Conservation (phyloP, 305 asterid genomes). For the Euphrasia arctica region DNA sequence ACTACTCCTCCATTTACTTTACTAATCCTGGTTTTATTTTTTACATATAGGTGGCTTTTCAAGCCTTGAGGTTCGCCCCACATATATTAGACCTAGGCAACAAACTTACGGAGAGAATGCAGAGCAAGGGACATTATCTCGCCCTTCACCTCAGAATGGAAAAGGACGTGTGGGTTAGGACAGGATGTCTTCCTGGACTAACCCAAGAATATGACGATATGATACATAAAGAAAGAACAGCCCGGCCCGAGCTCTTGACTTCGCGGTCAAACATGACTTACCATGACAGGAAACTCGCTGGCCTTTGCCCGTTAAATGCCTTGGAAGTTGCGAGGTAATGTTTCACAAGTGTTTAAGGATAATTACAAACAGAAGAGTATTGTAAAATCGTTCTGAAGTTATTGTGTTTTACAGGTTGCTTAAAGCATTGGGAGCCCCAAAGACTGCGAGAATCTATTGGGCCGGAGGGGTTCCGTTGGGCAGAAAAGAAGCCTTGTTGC, state of each 20-base stretch:
- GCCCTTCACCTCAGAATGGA: conserved; percentile 98
- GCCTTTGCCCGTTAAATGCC: conserved; percentile 89
- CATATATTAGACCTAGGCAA: conserved; percentile 64
- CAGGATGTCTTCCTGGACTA: conserved; percentile 93
- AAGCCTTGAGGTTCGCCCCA: conserved; percentile 74
- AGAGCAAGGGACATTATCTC: conserved; percentile 83
- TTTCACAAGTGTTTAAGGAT: not conserved
- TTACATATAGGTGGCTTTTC: conserved; percentile 63
- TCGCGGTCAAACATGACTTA: conserved; percentile 82
- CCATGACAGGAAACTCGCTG: conserved; percentile 72
- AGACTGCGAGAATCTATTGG: conserved; percentile 65
- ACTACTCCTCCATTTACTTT: not conserved
- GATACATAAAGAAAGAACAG: conserved; percentile 62
- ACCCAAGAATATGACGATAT: conserved; percentile 56
- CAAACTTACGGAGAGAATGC: conserved; percentile 78
- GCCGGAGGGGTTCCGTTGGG: conserved; percentile 94
- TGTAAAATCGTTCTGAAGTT: too few species aligned
- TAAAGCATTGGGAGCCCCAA: conserved; percentile 83
- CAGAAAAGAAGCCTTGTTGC: conserved; percentile 73
- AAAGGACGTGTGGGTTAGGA: conserved; percentile 95
- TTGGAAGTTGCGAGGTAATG: conserved; percentile 67
- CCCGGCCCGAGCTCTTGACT: conserved; percentile 73
- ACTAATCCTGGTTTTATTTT: conserved; percentile 10
- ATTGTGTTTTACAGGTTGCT: conserved; percentile 47
- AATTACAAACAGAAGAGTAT: too few species aligned